phyloP scores from a whole-genome alignment of 768 basidiomycete species.

The Cystofilobasidium capitatum region DNA sequence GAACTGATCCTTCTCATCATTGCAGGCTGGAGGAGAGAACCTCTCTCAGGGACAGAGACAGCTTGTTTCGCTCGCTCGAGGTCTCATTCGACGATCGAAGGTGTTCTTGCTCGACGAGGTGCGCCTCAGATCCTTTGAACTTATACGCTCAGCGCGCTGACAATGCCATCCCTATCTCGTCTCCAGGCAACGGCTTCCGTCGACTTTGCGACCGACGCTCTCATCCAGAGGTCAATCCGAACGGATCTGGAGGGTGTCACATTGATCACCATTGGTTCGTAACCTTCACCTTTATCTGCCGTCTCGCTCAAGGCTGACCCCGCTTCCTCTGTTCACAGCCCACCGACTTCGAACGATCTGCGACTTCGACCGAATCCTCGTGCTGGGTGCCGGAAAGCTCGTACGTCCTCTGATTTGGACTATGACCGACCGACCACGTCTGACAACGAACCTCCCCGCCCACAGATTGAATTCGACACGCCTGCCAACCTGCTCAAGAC shows the following conservation, averaged over 20 bases:
- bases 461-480: conserved; percentile 57
- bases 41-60: conserved; percentile 47
- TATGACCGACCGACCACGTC: not conserved
- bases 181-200: conserved; percentile 37
- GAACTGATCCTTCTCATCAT: not conserved
- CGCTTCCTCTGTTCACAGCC: not conserved
- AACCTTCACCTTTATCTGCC: not conserved
- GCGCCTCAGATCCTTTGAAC: not conserved
- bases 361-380: conserved; percentile 55
- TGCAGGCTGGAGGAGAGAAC: conserved; percentile 23
- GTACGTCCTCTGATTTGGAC: not conserved
- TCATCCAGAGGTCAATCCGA: conserved; percentile 53
- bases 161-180: not conserved
- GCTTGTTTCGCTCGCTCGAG: conserved; percentile 53
- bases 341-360: conserved; percentile 45
- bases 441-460: not conserved
- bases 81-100: conserved; percentile 51
- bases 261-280: conserved; percentile 54
- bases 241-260: conserved; percentile 45
- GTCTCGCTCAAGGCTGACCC: too few relatives aligned
- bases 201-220: conserved; percentile 52
- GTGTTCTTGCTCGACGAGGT: conserved; percentile 52
- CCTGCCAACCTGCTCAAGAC: conserved; percentile 45
- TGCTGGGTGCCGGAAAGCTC: conserved; percentile 56
- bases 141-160: not conserved